Conservation (phyloP, 257 asterid genomes). For the Solanum habrochaites region DNA sequence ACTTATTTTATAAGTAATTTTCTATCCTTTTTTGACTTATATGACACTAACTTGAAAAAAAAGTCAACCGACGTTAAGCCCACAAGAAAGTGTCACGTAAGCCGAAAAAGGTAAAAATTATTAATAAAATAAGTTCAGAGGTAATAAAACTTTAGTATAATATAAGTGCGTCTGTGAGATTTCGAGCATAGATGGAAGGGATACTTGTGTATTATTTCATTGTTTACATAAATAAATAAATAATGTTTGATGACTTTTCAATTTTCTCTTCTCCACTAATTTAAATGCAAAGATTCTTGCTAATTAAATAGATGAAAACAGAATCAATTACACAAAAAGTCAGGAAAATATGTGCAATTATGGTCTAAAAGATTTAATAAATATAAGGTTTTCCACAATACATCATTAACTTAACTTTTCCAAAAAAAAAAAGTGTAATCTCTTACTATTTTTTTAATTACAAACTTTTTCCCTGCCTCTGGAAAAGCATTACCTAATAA, state of each 20-base stretch:
- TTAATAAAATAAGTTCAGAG: too few relatives aligned
- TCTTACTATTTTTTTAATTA: background rate
- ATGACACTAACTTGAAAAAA: too few relatives aligned
- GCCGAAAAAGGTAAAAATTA: too few relatives aligned
- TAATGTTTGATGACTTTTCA: background rate
- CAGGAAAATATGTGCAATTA: background rate
- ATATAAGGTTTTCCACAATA: background rate
- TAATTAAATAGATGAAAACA: background rate
- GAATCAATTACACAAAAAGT: background rate
- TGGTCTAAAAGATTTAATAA: background rate
- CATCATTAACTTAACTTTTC: background rate
- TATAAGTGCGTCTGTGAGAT: too few relatives aligned
- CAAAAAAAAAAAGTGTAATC: background rate
- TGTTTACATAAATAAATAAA: too few relatives aligned
- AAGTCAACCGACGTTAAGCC: accelerated
- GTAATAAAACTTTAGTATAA: too few relatives aligned
- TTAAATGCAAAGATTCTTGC: background rate
- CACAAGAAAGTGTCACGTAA: too few relatives aligned
- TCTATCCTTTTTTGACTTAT: too few relatives aligned
- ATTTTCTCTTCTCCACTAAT: background rate
- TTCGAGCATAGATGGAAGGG: accelerated
- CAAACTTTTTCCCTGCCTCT: background rate
- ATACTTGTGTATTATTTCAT: too few relatives aligned
- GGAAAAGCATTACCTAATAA: background rate
- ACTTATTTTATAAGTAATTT: too few relatives aligned